Evolutionary conservation across 768 basidiomycete genomes (phyloP).

Genomic region (Kwoniella europaea): DNA sequence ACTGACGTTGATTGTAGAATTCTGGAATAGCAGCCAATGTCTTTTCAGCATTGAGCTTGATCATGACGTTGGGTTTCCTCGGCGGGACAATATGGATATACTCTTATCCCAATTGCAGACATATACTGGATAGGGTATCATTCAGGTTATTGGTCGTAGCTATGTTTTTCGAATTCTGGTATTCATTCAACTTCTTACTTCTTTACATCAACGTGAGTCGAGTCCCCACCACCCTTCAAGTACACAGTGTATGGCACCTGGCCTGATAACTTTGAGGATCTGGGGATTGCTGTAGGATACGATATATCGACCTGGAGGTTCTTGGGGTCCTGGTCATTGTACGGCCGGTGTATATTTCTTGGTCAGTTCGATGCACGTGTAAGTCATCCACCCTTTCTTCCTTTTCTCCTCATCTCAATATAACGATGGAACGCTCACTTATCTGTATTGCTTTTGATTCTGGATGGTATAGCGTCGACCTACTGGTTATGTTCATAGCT

Average conservation of each 20-base stretch:
- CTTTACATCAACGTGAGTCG: conserved; percentile 22
- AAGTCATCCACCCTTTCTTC: neutral
- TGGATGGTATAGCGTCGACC: conserved; percentile 29
- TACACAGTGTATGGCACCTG: neutral
- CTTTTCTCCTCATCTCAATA: too few relatives aligned
- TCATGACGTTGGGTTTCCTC: conserved; percentile 5
- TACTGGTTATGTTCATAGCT: conserved; percentile 38
- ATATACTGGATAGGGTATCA: conserved; percentile 32
- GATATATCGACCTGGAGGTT: conserved; percentile 3
- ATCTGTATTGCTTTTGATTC: neutral
- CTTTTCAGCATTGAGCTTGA: neutral
- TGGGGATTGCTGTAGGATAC: neutral
- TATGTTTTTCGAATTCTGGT: conserved; percentile 39
- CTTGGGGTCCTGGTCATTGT: conserved; percentile 12
- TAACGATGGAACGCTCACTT: neutral
- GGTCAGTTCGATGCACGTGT: conserved; percentile 25
- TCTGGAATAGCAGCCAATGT: conserved; percentile 14
- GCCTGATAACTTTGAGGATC: too few relatives aligned
- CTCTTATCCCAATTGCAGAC: conserved; percentile 9
- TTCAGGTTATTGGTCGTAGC: conserved; percentile 35
- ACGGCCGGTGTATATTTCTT: conserved; percentile 32
- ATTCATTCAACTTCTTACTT: conserved; percentile 18
- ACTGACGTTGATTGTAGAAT: neutral
- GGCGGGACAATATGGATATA: conserved; percentile 19
- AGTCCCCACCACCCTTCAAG: neutral